Evolutionary conservation across 768 basidiomycete genomes (phyloP).

Genomic region (Auriscalpium orientale): DNA sequence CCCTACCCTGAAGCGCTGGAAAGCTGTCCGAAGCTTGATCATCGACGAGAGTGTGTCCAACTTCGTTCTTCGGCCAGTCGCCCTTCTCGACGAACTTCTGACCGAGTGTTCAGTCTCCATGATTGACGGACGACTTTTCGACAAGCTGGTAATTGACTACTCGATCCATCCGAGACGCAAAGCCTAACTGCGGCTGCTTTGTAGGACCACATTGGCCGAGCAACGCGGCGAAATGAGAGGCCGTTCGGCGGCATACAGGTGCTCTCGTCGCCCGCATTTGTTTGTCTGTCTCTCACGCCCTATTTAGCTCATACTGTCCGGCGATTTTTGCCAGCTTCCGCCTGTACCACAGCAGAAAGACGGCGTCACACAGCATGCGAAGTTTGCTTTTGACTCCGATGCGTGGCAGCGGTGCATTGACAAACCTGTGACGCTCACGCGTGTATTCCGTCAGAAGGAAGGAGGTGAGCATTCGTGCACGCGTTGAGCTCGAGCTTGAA

Average conservation of each 20-base stretch:
- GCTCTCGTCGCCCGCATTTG: neutral
- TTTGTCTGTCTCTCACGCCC: conserved; percentile 2
- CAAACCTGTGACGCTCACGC: conserved; percentile 44
- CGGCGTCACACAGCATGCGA: conserved; percentile 40
- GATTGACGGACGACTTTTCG: conserved; percentile 75
- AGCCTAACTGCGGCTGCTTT: too few species aligned
- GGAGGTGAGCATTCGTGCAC: conserved; percentile 35
- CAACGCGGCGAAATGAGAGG: conserved; percentile 36
- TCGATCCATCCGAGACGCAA: too few species aligned
- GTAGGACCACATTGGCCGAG: conserved; percentile 15
- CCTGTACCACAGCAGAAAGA: conserved; percentile 55
- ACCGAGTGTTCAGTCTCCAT: conserved; percentile 60
- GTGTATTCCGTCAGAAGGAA: conserved; percentile 86
- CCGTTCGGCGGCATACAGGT: conserved; percentile 91
- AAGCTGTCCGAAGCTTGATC: conserved; percentile 53
- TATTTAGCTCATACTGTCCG: conserved; percentile 68
- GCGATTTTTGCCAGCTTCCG: conserved; percentile 89
- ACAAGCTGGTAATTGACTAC: conserved; percentile 54
- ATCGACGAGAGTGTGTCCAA: conserved; percentile 71
- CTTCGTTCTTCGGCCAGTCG: neutral
- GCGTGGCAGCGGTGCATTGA: conserved; percentile 64
- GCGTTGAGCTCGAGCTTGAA: neutral
- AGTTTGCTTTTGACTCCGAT: conserved; percentile 75
- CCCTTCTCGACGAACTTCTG: neutral
- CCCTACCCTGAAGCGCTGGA: conserved; percentile 51